Base-by-base conservation (phyloP, 1,284 basidiomycete genomes). In the Earliella scabrosa region DNA sequence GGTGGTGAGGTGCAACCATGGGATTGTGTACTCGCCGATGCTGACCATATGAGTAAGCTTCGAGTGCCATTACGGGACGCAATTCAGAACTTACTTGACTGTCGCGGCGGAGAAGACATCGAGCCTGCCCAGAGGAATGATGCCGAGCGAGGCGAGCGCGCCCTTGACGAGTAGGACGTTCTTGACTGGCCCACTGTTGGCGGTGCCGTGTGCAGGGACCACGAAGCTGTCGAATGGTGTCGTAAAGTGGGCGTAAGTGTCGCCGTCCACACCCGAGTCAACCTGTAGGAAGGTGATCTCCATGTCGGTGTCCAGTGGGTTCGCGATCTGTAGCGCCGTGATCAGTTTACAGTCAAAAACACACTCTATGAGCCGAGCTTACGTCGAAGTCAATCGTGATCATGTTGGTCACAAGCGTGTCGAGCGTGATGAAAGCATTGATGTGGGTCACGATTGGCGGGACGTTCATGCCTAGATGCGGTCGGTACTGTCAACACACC, bases 161-260 rank as follows among this genome's bases (percentile, higher is more conserved):
- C 87, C 87, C 65, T 86, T 72, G 0, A 80, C 78, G 31, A 89
- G 74, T 16, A 83, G 58, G 7, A 89, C 87, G 45, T 86, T 78
- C 1, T 68, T 66, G 52, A 88, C 78, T 2, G 66, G 69, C 4
- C 83, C 84, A 32, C 81, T 83, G 64, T 85, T 86, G 43, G 79
- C 81, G 0, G 81, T 83, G 54, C 80, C 68, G 16, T 80, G 77
- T 0, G 86, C 74, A 0, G 85, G 85, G 21, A 89, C 72, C 36
- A 82, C 73, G 56, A 86, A 86, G 59, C 67, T 74, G 24, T 73
- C 70, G 68, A 88, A 87, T 1, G 73, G 41, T 55, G 82, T 78
- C 23, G 75, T 74, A 66, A 89, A 87, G 58, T 79, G 78, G 2
- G 87, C 85, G 59, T 78, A 89, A 1, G 74, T 78, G 38, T 73